Base-by-base conservation (phyloP, 129 eudicot species). In the Pulicaria dysenterica region DNA sequence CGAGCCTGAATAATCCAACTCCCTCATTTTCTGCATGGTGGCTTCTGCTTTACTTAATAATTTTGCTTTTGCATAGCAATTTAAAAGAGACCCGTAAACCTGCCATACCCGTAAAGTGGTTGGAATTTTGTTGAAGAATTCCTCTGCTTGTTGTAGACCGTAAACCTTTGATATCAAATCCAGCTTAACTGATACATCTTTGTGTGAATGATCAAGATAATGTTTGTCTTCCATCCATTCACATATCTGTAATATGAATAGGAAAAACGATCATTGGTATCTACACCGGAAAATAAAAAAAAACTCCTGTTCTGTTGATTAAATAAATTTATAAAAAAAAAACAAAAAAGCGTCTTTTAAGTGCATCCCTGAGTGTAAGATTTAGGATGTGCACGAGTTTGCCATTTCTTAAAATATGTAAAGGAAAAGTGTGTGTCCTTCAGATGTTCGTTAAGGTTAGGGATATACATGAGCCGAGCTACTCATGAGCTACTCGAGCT, bases 71-170 rank as follows among this genome's bases (percentile, higher is more conserved):
- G 83, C 83, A 36, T 81, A 84, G 73, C 89, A 79, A 38, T 55
- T 70, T 16, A 87, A 69, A 54, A 87, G 89, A 39, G 92, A 79
- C 3, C 86, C 86, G 47, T 84, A 84, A 62, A 77, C 70, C 73
- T 77, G 77, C 78, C 80, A 84, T 36, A 66, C 75, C 56, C 67
- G 76, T 41, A 62, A 79, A 48, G 66, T 15, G 54, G 58, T n/a
- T 15, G 92, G 83, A 43, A 87, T 64, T 44, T 68, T 76, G 47
- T 68, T 58, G 37, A 84, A 87, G 72, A 75, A 87, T 2, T 79
- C 70, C 78, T 87, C 92, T 14, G 92, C 92, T 39, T 79, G 42
- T 15, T 58, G 58, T 48, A 87, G 40, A 58, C 88, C 92, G 7
- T 69, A 70, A 74, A 82, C 89, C 61, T 79, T 87, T 39, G 82